Percentiles rank a stretch among this genome's conserved stretches.
phyloP scores from a whole-genome alignment of 768 basidiomycete species.

The Tubosaeta sp. region DNA sequence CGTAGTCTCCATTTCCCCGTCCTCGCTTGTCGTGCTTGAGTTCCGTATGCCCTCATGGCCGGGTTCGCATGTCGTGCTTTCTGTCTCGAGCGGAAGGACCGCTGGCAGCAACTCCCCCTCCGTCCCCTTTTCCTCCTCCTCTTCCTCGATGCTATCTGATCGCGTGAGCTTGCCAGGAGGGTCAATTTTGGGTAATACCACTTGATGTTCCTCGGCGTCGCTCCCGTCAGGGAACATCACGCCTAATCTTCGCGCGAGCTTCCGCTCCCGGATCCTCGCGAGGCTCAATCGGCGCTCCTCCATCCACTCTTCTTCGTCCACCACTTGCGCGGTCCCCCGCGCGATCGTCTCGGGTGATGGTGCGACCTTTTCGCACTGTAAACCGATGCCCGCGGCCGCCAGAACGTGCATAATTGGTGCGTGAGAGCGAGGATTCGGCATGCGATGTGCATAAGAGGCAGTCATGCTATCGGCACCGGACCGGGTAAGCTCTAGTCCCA shows the following conservation, averaged over 20 bases:
- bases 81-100: background rate
- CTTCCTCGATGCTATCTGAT: slow-evolving; percentile 33
- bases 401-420: slow-evolving; percentile 69
- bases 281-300: slow-evolving; percentile 32
- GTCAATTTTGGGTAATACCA: slow-evolving; percentile 17
- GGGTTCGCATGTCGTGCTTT: slow-evolving; percentile 1
- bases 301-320: slow-evolving; percentile 34
- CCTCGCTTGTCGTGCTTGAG: slow-evolving; percentile 9
- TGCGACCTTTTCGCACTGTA: slow-evolving; percentile 22
- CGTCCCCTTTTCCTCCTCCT: slow-evolving; percentile 21
- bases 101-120: slow-evolving; percentile 1
- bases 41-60: slow-evolving; percentile 1
- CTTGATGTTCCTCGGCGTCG: slow-evolving; percentile 12
- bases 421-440: slow-evolving; percentile 73
- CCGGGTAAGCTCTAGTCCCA: slow-evolving; percentile 1
- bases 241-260: slow-evolving; percentile 30
- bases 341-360: slow-evolving; percentile 1
- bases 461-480: slow-evolving; percentile 40
- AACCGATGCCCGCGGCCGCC: slow-evolving; percentile 49
- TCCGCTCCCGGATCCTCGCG: slow-evolving; percentile 29
- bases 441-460: slow-evolving; percentile 78
- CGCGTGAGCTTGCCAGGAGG: slow-evolving; percentile 22
- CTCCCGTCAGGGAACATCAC: slow-evolving; percentile 15
- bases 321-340: slow-evolving; percentile 4
- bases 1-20: slow-evolving; percentile 18